Evolutionary conservation across 257 asterid species (phyloP).

Genomic region (Voacanga thouarsii): DNA sequence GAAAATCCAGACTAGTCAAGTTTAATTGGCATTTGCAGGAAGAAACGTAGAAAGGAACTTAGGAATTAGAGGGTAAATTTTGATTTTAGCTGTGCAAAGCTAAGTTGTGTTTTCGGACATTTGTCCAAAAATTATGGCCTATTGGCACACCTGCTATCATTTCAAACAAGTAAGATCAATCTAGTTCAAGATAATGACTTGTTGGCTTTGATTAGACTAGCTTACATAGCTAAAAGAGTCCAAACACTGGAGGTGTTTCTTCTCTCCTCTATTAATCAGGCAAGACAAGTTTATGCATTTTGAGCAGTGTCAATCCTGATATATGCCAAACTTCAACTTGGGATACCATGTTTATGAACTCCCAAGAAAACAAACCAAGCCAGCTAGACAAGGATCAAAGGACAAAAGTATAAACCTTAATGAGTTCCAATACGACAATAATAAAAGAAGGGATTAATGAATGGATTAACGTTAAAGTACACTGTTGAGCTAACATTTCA

Average conservation of each 20-base stretch:
- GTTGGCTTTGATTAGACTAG: background rate
- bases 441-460: background rate
- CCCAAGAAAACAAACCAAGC: background rate
- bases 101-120: background rate
- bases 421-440: background rate
- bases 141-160: background rate
- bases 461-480: background rate
- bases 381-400: background rate
- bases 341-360: background rate
- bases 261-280: background rate
- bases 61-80: too few species aligned
- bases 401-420: background rate
- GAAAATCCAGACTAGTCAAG: too few species aligned
- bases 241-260: background rate
- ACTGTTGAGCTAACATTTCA: background rate
- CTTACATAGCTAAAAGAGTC: background rate
- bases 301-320: background rate
- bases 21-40: too few species aligned
- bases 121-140: background rate
- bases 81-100: background rate
- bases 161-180: background rate
- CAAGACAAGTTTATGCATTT: background rate
- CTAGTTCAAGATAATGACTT: background rate
- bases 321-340: background rate
- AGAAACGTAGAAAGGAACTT: too few species aligned